Evolutionary conservation across 129 eudicot genomes (phyloP).

Genomic region (Centrapalus pauciflorus): DNA sequence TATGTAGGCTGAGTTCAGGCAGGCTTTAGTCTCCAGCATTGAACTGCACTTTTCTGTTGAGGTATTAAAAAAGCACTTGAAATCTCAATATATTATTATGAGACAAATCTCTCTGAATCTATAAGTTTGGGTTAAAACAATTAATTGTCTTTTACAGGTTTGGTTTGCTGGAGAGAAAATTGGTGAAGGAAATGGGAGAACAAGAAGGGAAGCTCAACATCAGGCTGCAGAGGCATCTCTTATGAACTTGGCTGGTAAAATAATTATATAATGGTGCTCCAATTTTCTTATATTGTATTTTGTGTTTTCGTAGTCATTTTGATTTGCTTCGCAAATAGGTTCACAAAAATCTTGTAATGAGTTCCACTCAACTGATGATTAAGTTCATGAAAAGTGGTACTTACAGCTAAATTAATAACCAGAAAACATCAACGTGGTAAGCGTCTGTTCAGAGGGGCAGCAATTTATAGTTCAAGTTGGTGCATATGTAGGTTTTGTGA

Average conservation of each 20-base stretch:
- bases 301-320: not conserved
- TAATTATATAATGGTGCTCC: not conserved
- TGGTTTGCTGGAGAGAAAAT: constrained; percentile 88
- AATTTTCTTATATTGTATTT: not conserved
- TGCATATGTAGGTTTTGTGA: too few species aligned
- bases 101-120: not conserved
- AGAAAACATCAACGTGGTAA: not conserved
- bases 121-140: not conserved
- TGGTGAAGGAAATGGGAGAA: constrained; percentile 75
- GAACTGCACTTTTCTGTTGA: constrained; percentile 65
- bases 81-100: not conserved
- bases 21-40: constrained; percentile 42
- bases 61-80: constrained; percentile 33
- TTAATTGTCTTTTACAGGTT: constrained; percentile 39
- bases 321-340: too few species aligned
- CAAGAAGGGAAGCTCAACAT: constrained; percentile 87
- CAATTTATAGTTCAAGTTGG: too few species aligned
- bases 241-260: constrained; percentile 72
- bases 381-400: not conserved
- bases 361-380: not conserved
- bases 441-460: not conserved
- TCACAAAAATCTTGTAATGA: too few species aligned
- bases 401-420: not conserved
- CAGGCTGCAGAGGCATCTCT: constrained; percentile 85
- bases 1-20: constrained; percentile 75